Percentiles rank a stretch among this genome's conserved stretches.
Evolutionary conservation across 176 grass and related monocot species (phyloP).

Genomic region (Musa acuminata): DNA sequence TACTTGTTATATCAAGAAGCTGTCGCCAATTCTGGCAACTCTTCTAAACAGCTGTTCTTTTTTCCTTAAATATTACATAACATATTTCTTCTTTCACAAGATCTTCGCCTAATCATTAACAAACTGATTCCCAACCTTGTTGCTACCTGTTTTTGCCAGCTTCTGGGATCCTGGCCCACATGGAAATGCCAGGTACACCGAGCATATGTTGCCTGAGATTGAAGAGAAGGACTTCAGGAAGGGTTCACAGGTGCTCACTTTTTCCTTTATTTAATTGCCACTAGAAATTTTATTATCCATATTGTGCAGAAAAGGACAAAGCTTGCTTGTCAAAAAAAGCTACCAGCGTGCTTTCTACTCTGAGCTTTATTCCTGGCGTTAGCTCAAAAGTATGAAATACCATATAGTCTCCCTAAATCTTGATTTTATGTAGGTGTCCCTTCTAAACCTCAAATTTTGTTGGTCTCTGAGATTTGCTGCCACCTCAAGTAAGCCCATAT

Average conservation of each 20-base stretch:
- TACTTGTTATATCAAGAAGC: background rate
- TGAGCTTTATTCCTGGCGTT: too few relatives aligned
- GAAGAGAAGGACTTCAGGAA: slow-evolving; percentile 7
- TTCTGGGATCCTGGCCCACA: slow-evolving; percentile 17
- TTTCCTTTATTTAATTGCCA: background rate
- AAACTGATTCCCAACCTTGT: background rate
- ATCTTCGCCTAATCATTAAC: background rate
- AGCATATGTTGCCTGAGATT: slow-evolving; percentile 17
- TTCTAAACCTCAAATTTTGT: too few relatives aligned
- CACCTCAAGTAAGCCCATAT: too few relatives aligned
- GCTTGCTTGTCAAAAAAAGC: too few relatives aligned
- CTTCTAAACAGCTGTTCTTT: background rate
- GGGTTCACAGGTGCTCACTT: background rate
- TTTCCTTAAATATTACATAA: background rate
- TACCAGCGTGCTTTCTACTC: too few relatives aligned
- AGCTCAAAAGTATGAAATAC: too few relatives aligned
- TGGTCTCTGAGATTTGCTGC: too few relatives aligned
- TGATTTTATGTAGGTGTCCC: too few relatives aligned
- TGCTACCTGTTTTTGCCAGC: background rate
- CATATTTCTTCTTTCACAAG: background rate
- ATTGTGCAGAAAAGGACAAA: slow-evolving; percentile 1
- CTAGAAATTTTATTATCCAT: too few relatives aligned
- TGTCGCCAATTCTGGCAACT: background rate
- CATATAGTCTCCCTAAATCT: too few relatives aligned
- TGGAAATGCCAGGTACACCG: slow-evolving; percentile 16